Conservation (phyloP, 2,329 filamentous ascomycete genomes). For the Botrytis fragariae region DNA sequence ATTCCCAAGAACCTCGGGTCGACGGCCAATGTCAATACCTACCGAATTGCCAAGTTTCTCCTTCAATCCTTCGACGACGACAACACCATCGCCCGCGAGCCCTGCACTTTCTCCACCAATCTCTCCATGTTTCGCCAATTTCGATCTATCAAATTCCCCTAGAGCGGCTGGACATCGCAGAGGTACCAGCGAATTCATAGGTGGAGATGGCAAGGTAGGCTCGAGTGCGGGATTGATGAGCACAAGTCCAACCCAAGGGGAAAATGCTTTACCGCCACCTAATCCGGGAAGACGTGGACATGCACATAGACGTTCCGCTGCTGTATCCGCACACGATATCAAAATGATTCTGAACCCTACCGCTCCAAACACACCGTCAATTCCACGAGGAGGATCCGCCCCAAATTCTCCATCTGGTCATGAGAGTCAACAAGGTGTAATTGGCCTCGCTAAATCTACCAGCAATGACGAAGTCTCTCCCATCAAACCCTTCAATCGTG, state of each 20-base stretch:
- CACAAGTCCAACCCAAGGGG: constrained; percentile 66
- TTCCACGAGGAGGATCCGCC: constrained; percentile 34
- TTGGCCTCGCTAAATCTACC: background rate
- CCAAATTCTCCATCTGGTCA: constrained; percentile 45
- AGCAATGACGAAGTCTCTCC: constrained; percentile 20
- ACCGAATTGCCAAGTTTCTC: constrained; percentile 17
- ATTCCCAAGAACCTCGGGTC: constrained; percentile 47
- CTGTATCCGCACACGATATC: constrained; percentile 78
- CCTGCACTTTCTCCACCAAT: constrained; percentile 55
- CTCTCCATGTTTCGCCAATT: constrained; percentile 39
- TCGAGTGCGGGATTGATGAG: constrained; percentile 52
- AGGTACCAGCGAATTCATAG: constrained; percentile 83
- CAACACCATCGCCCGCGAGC: constrained; percentile 39
- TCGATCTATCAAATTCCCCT: constrained; percentile 40
- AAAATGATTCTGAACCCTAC: constrained; percentile 59
- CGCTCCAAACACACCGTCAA: constrained; percentile 21
- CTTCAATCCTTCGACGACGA: constrained; percentile 13
- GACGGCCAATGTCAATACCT: constrained; percentile 49
- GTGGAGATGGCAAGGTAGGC: constrained; percentile 58
- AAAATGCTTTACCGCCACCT: constrained; percentile 56
- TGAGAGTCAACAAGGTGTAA: constrained; percentile 19
- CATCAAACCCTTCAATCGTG: constrained; percentile 45
- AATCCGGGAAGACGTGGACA: constrained; percentile 60
- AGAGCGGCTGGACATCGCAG: constrained; percentile 65
- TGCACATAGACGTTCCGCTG: constrained; percentile 72